Base-by-base conservation (phyloP, 495 filamentous ascomycete species). In the Tirmania nivea region DNA sequence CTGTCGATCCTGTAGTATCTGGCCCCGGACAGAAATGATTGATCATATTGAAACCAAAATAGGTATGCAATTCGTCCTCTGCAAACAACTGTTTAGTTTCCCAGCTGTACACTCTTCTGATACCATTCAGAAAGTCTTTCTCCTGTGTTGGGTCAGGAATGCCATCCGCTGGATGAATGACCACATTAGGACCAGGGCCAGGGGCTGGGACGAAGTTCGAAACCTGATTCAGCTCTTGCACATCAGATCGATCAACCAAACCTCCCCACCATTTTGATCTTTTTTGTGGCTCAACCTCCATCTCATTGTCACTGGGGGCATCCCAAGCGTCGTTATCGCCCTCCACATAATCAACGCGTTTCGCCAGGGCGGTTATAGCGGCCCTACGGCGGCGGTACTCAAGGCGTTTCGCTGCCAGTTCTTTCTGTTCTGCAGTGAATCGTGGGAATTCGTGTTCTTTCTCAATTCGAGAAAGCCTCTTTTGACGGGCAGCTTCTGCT, bases 361-460 rank as follows among this genome's bases (percentile, higher is more conserved):
- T 14, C 8, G 17, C 17, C 12, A 14, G 12, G 1, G 14, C 14
- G 14, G 17, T 45, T 4, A 19, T 1, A 2, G 39, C 39, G 12
- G 12, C 39, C 8, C 17, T 1, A 5, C 39, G 39, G 14, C 39
- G 12, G 17, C 39, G 39, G 39, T 19, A 19, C 39, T 45, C 39
- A 14, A 45, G 17, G 0, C 39, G 12, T 19, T 45, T 45, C 17
- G 59, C 59, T 48, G 62, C 62, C 48, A 64, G 58, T 52, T 64
- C 58, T 45, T 56, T 64, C 48, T 64, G 62, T n/a, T 64, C 56
- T 49, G 63, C 62, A 35, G 62, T 64, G 35, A 64, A 64, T 16
- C 63, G 63, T 45, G 48, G 39, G 39, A 45, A 45, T 45, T 45
- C 14, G 17, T 14, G 12, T 19, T 45, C 39, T 19, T 19, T 14